Evolutionary conservation across 345 rosid species (phyloP).

Genomic region (Eucalyptus microcorys): DNA sequence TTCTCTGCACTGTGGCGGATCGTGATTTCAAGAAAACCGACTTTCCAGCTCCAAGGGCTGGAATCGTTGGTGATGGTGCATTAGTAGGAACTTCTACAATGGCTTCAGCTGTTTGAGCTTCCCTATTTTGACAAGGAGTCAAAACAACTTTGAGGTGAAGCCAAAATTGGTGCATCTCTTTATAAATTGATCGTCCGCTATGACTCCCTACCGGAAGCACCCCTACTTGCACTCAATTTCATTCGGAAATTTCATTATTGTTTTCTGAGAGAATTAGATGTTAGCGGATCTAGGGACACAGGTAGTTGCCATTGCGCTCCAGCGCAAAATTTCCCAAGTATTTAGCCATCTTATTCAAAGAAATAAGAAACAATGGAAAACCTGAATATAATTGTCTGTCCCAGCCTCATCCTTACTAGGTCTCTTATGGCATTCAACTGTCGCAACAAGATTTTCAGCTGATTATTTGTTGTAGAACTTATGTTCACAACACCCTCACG

Average conservation of each 20-base stretch:
- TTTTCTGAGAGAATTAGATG: background rate
- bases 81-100: background rate
- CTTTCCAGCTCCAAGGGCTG: background rate
- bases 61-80: background rate
- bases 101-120: background rate
- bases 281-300: background rate
- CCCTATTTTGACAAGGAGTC: background rate
- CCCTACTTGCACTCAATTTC: background rate
- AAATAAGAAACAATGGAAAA: background rate
- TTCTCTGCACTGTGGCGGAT: background rate
- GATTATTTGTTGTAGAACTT: background rate
- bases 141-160: background rate
- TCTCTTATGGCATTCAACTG: background rate
- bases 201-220: background rate
- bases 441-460: background rate
- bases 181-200: background rate
- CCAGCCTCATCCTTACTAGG: background rate
- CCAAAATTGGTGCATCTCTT: background rate
- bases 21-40: background rate
- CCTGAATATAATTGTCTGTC: background rate
- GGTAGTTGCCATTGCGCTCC: background rate
- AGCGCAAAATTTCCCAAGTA: background rate
- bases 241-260: background rate
- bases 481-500: background rate
- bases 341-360: background rate